Conservation (phyloP, 208 protist genomes). For the Leishmania arabica region DNA sequence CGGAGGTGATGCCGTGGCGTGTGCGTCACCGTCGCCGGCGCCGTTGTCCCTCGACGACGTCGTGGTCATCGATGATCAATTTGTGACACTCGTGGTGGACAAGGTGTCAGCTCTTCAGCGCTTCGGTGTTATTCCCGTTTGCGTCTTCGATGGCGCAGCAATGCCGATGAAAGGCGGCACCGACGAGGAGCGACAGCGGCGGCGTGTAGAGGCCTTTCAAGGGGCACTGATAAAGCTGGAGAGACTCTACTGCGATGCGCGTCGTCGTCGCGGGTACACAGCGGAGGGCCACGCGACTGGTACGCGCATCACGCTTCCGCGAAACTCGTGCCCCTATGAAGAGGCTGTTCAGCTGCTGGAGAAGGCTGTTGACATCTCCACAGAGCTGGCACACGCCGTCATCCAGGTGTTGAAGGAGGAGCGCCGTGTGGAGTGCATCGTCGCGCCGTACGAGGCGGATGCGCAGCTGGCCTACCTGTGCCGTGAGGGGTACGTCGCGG, state of each 20-base stretch:
- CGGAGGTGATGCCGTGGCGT: background rate
- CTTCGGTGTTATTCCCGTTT: conserved; percentile 69
- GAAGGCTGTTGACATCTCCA: conserved; percentile 76
- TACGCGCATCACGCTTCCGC: conserved; percentile 7
- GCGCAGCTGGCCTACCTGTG: conserved; percentile 98
- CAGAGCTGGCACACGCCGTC: conserved; percentile 78
- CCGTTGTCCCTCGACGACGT: conserved; percentile 37
- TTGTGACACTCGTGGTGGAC: conserved; percentile 37
- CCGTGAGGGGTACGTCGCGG: conserved; percentile 85
- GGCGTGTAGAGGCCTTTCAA: conserved; percentile 37
- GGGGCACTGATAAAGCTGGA: conserved; percentile 50
- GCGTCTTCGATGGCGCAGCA: conserved; percentile 81
- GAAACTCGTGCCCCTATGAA: conserved; percentile 17
- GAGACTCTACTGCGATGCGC: conserved; percentile 33
- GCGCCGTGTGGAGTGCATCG: conserved; percentile 89
- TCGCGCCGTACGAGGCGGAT: conserved; percentile 99
- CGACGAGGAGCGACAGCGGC: conserved; percentile 49
- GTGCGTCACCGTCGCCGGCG: conserved; percentile 6
- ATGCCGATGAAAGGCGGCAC: conserved; percentile 83
- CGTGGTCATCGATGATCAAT: conserved; percentile 34
- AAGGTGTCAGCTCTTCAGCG: conserved; percentile 53
- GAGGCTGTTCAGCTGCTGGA: conserved; percentile 60
- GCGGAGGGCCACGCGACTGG: background rate
- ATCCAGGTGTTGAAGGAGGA: conserved; percentile 70
- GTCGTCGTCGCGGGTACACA: conserved; percentile 7